Evolutionary conservation across 2,329 filamentous ascomycete genomes (phyloP).

Genomic region (Sporothrix luriei): DNA sequence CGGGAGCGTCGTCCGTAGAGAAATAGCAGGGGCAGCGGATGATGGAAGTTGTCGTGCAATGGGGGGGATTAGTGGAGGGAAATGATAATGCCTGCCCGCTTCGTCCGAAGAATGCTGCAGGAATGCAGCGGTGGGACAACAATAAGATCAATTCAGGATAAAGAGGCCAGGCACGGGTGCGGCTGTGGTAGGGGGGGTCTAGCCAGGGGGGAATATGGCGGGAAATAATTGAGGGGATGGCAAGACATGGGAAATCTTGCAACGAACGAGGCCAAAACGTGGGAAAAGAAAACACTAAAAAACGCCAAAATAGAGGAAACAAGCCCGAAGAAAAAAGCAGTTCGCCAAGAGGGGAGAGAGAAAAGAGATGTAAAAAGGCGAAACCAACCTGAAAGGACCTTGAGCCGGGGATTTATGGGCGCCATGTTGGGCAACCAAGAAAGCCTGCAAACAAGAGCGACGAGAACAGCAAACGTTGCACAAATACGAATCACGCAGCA

Average conservation of each 20-base stretch:
- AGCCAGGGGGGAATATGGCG: conserved; percentile 33
- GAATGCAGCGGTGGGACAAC: conserved; percentile 24
- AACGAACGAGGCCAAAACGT: conserved; percentile 33
- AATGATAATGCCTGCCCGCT: conserved; percentile 34
- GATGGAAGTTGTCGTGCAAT: conserved; percentile 30
- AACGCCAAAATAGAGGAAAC: not conserved
- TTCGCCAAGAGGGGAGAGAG: not conserved
- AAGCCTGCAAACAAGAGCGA: conserved; percentile 17
- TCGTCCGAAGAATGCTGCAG: conserved; percentile 37
- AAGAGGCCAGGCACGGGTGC: conserved; percentile 28
- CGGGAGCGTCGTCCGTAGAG: conserved; percentile 28
- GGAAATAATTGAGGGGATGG: conserved; percentile 36
- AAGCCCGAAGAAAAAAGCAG: not conserved
- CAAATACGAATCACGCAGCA: not conserved
- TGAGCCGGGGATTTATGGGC: conserved; percentile 61
- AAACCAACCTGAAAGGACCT: conserved; percentile 63
- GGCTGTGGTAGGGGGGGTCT: not conserved
- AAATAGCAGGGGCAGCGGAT: conserved; percentile 25
- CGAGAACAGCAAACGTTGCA: conserved; percentile 2
- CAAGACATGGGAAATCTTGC: conserved; percentile 21
- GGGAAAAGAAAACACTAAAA: conserved; percentile 34
- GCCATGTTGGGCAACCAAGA: conserved; percentile 52
- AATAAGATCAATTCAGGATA: conserved; percentile 16
- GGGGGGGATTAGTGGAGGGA: conserved; percentile 27
- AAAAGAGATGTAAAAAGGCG: not conserved